Percentiles rank a stretch among this genome's conserved stretches.
Conservation (phyloP, 331 rosid genomes). For the Spiraea crenata region DNA sequence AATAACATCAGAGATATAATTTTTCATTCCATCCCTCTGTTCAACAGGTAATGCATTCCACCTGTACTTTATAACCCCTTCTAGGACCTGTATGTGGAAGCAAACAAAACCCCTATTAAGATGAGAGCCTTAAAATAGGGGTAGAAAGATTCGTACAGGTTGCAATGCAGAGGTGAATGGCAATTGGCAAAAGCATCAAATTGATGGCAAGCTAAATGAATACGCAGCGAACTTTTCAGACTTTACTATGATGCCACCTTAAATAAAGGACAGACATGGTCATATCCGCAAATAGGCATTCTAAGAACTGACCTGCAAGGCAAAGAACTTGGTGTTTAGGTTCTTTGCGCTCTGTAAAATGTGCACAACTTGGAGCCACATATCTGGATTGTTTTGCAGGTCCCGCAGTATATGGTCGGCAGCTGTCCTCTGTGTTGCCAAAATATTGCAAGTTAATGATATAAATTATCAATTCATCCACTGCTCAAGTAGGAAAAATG, state of each 20-base stretch:
- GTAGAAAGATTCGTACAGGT: not conserved
- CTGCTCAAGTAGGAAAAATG: not conserved
- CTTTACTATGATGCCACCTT: not conserved
- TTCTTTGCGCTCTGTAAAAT: conserved; percentile 73
- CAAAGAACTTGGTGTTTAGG: conserved; percentile 94
- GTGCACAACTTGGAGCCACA: conserved; percentile 99
- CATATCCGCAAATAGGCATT: not conserved
- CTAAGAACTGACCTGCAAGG: conserved; percentile 76
- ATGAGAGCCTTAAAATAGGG: not conserved
- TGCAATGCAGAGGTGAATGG: not conserved
- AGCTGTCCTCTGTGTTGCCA: conserved; percentile 70
- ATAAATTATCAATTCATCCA: not conserved
- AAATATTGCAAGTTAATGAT: not conserved
- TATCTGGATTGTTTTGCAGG: conserved; percentile 87
- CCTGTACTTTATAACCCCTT: conserved; percentile 95
- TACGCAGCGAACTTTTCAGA: not conserved
- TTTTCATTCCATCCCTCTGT: conserved; percentile 99
- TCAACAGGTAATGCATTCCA: conserved; percentile 99
- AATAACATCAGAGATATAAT: conserved; percentile 91
- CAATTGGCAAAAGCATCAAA: not conserved
- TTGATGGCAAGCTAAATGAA: not conserved
- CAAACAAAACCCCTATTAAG: not conserved
- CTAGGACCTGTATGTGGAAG: conserved; percentile 64
- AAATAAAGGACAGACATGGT: not conserved
- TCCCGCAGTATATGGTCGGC: conserved; percentile 93